Percentiles rank a stretch among this genome's conserved stretches.
Conservation (phyloP, 2,329 filamentous ascomycete species). For the Ophiostoma novo-ulmi region DNA sequence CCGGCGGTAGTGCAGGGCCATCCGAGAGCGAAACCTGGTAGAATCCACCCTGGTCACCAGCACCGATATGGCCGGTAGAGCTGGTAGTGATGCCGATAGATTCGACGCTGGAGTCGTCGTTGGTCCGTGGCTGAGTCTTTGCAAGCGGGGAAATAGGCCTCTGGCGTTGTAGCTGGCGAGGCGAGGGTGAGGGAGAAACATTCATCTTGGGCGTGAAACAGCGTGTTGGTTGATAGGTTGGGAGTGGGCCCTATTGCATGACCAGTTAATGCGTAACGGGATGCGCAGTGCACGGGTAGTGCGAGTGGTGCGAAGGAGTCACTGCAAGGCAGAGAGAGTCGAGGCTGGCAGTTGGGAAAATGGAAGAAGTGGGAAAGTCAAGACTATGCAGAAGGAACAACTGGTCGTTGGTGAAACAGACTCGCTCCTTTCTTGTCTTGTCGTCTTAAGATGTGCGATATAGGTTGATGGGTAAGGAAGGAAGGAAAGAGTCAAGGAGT, state of each 20-base stretch:
- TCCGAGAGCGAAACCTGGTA: conserved; percentile 19
- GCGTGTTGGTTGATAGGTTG: neutral
- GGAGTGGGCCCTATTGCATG: conserved; percentile 35
- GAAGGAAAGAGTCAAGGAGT: neutral
- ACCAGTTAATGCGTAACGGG: conserved; percentile 36
- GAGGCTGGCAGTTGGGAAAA: neutral
- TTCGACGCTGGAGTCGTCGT: conserved; percentile 15
- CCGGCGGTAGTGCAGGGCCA: conserved; percentile 9
- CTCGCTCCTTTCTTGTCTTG: conserved; percentile 12
- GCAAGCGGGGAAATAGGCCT: conserved; percentile 20
- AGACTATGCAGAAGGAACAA: neutral
- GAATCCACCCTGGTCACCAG: conserved; percentile 17
- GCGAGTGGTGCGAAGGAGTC: neutral
- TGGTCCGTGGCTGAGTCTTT: conserved; percentile 14
- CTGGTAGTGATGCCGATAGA: conserved; percentile 6
- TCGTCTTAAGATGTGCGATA: conserved; percentile 22
- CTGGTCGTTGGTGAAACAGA: conserved; percentile 21
- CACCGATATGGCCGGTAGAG: neutral
- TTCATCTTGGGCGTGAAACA: conserved; percentile 18
- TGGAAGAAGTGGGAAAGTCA: conserved; percentile 19
- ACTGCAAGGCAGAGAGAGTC: conserved; percentile 1
- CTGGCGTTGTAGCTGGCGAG: conserved; percentile 23
- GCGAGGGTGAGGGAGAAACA: conserved; percentile 22
- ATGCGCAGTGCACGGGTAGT: conserved; percentile 8
- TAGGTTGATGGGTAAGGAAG: conserved; percentile 1